Conservation (phyloP, 495 filamentous ascomycete species). For the Penicillium bialowiezense region DNA sequence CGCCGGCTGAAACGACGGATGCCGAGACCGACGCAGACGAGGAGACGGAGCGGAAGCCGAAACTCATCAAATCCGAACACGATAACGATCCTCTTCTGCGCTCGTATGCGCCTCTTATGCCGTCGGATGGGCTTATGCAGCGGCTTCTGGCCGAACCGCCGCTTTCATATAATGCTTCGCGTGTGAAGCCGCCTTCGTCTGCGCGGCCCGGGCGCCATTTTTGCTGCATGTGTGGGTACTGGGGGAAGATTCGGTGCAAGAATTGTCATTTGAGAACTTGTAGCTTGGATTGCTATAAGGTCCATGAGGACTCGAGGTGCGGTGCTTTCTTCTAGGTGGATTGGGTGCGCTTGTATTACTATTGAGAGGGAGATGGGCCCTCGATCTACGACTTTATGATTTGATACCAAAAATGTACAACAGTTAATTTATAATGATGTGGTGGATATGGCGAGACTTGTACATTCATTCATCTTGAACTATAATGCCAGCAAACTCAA, state of each 20-base stretch:
- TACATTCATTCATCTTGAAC: not conserved
- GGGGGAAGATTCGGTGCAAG: constrained; percentile 81
- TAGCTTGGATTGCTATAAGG: constrained; percentile 74
- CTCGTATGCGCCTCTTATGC: constrained; percentile 60
- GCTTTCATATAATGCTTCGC: constrained; percentile 74
- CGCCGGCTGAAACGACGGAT: constrained; percentile 11
- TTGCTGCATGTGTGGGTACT: constrained; percentile 90
- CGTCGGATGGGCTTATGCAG: constrained; percentile 65
- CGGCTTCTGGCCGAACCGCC: constrained; percentile 68
- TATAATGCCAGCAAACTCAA: not conserved
- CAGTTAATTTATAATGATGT: constrained; percentile 10
- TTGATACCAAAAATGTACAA: constrained; percentile 23
- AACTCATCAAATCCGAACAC: constrained; percentile 35
- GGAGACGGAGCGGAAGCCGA: constrained; percentile 18
- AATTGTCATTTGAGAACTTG: constrained; percentile 80
- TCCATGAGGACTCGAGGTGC: constrained; percentile 79
- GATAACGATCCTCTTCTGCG: constrained; percentile 63
- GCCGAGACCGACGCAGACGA: constrained; percentile 25
- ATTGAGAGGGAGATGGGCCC: not conserved
- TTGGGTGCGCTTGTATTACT: constrained; percentile 2
- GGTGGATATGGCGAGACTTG: not conserved
- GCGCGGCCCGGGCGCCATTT: constrained; percentile 64
- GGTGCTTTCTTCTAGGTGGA: constrained; percentile 51
- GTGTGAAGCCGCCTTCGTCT: constrained; percentile 53
- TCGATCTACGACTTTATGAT: constrained; percentile 23